Percentiles rank a stretch among this genome's conserved stretches.
Conservation (phyloP, 768 basidiomycete genomes). For the Suillus variegatus region DNA sequence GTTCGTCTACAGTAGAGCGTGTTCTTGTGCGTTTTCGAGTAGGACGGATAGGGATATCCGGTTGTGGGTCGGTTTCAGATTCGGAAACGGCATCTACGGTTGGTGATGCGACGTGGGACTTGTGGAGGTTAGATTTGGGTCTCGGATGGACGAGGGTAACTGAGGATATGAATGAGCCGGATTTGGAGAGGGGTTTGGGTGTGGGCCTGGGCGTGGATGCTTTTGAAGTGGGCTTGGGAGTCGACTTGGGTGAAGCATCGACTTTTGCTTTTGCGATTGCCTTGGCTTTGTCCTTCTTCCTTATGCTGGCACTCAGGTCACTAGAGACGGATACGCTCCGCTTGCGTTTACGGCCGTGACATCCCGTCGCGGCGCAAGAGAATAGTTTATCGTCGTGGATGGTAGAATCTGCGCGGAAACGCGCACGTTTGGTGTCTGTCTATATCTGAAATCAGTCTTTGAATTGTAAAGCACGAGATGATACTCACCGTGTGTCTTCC, state of each 20-base stretch:
- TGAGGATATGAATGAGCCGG: slow-evolving; percentile 5
- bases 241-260: slow-evolving; percentile 11
- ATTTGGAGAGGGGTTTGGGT: slow-evolving; percentile 14
- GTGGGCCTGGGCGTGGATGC: slow-evolving; percentile 14
- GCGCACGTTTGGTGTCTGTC: slow-evolving; percentile 74
- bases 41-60: slow-evolving; percentile 12
- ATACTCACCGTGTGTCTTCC: slow-evolving; percentile 65
- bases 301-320: slow-evolving; percentile 20
- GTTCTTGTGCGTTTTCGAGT: slow-evolving; percentile 25
- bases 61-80: slow-evolving; percentile 25
- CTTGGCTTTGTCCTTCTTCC: slow-evolving; percentile 15
- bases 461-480: slow-evolving; percentile 2
- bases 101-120: slow-evolving; percentile 11
- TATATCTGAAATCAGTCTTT: slow-evolving; percentile 24
- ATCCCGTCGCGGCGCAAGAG: slow-evolving; percentile 58
- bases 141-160: not conserved
- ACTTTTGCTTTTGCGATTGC: not conserved
- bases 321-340: slow-evolving; percentile 25
- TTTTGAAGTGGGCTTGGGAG: slow-evolving; percentile 14
- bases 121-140: not conserved
- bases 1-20: slow-evolving; percentile 24
- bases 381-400: slow-evolving; percentile 62
- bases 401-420: slow-evolving; percentile 78
- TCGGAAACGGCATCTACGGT: slow-evolving; percentile 19
- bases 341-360: slow-evolving; percentile 42